A percentile compares a stretch with the other conserved stretches of the same genome.
phyloP scores from a whole-genome alignment of 2,329 filamentous ascomycete species.

The Xylaria sp. region DNA sequence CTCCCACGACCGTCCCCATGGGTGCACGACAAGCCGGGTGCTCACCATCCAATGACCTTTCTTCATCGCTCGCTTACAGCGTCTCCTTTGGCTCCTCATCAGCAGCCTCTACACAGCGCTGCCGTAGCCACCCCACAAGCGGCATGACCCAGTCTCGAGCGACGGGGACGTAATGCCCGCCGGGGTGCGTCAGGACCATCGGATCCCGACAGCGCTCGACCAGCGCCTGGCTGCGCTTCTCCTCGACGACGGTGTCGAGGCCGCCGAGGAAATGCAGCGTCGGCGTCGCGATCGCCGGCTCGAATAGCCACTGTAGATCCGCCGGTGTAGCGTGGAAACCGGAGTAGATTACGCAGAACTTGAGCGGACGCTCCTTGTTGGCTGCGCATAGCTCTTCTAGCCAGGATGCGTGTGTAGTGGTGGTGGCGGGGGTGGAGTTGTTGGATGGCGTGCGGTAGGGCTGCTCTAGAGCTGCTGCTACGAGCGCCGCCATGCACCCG shows the following conservation, averaged over 20 bases:
- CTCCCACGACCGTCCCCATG: not conserved
- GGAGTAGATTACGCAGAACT: constrained; percentile 73
- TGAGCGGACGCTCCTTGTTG: constrained; percentile 57
- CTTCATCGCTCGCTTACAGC: constrained; percentile 23
- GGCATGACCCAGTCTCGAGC: constrained; percentile 83
- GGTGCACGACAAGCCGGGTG: not conserved
- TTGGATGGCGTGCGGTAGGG: constrained; percentile 45
- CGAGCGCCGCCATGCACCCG: constrained; percentile 75
- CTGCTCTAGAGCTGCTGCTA: constrained; percentile 77
- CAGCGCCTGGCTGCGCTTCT: constrained; percentile 74
- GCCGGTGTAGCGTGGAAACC: constrained; percentile 68
- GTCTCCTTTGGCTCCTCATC: constrained; percentile 35
- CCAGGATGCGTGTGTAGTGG: constrained; percentile 53
- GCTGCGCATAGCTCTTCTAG: constrained; percentile 59
- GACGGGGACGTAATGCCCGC: constrained; percentile 89
- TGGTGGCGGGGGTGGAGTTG: constrained; percentile 7
- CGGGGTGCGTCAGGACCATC: constrained; percentile 76
- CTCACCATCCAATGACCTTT: not conserved
- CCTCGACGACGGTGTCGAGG: constrained; percentile 88
- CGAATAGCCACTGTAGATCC: constrained; percentile 49
- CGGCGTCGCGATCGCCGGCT: constrained; percentile 71
- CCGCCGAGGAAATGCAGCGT: constrained; percentile 85
- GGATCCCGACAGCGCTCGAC: constrained; percentile 71
- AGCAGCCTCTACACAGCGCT: constrained; percentile 39
- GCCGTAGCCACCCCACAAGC: constrained; percentile 67